A percentile compares a stretch with the other conserved stretches of the same genome.
phyloP scores from a whole-genome alignment of 108 stramenopile genomes.

The Conticribra guillardii region DNA sequence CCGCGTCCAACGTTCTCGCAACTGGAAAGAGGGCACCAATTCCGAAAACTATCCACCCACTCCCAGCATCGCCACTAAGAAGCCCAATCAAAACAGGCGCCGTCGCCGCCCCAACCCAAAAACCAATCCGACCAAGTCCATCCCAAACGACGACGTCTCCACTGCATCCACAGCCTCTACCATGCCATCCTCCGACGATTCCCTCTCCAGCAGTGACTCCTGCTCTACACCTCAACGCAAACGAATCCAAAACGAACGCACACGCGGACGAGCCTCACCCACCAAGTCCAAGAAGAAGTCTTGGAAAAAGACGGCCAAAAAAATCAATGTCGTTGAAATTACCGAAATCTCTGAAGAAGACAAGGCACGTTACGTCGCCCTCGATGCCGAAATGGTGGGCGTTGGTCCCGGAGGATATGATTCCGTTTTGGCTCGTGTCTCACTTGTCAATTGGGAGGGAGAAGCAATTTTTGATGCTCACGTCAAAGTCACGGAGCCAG shows the following conservation, averaged over 20 bases:
- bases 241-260: slow-evolving; percentile 5
- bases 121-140: neutral
- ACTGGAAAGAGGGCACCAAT: no score
- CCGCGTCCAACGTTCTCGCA: no score
- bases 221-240: slow-evolving; percentile 1
- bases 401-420: slow-evolving; percentile 52
- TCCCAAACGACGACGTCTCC: neutral
- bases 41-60: no score
- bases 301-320: neutral
- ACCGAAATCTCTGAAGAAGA: slow-evolving; percentile 26
- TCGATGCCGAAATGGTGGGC: slow-evolving; percentile 96
- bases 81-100: neutral
- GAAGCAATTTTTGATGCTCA: slow-evolving; percentile 73
- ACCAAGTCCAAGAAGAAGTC: neutral
- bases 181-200: slow-evolving; percentile 21
- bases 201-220: slow-evolving; percentile 10
- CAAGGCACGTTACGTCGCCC: slow-evolving; percentile 59
- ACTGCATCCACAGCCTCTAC: slow-evolving; percentile 29
- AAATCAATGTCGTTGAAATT: neutral
- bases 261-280: neutral
- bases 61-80: neutral
- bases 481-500: slow-evolving; percentile 74
- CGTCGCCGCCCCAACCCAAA: neutral
- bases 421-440: slow-evolving; percentile 74
- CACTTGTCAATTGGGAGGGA: slow-evolving; percentile 77